Percentiles rank a stretch among this genome's conserved stretches.
Conservation (phyloP, 768 basidiomycete genomes). For the Suillus brevipes region DNA sequence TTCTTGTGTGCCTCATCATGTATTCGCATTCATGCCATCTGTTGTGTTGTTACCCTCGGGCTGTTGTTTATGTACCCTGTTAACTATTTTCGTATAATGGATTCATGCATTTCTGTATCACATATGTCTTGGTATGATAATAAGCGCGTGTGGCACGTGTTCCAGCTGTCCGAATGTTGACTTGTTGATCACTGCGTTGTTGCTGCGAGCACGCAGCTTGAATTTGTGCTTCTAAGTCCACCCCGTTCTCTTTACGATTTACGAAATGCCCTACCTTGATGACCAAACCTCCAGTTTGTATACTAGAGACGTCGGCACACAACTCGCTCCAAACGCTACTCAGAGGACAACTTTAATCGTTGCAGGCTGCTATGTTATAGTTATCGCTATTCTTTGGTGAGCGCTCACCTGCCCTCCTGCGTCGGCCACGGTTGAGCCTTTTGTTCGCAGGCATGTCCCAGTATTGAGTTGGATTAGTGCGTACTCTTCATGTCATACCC, state of each 20-base stretch:
- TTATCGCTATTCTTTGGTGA: slow-evolving; percentile 80
- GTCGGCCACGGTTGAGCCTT: slow-evolving; percentile 7
- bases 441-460: slow-evolving; percentile 67
- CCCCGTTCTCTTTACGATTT: slow-evolving; percentile 17
- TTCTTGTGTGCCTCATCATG: slow-evolving; percentile 10
- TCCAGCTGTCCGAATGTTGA: background rate
- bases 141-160: slow-evolving; percentile 5
- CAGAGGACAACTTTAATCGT: slow-evolving; percentile 79
- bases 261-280: slow-evolving; percentile 33
- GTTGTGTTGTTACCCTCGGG: slow-evolving; percentile 9
- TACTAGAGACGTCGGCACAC: slow-evolving; percentile 26
- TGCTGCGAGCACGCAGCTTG: slow-evolving; percentile 3
- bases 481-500: slow-evolving; percentile 29
- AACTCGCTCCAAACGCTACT: slow-evolving; percentile 66
- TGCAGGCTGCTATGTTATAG: slow-evolving; percentile 71
- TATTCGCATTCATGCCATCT: slow-evolving; percentile 10
- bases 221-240: too few species aligned
- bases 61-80: slow-evolving; percentile 23
- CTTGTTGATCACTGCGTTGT: background rate
- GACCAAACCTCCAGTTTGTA: slow-evolving; percentile 18
- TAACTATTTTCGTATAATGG: slow-evolving; percentile 20
- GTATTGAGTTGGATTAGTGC: slow-evolving; percentile 70
- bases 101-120: slow-evolving; percentile 9
- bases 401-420: slow-evolving; percentile 20
- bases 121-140: background rate